Evolutionary conservation across 225 moss, liverwort and hornwort genomes (phyloP).

Genomic region (Physcomitrellopsis africana): DNA sequence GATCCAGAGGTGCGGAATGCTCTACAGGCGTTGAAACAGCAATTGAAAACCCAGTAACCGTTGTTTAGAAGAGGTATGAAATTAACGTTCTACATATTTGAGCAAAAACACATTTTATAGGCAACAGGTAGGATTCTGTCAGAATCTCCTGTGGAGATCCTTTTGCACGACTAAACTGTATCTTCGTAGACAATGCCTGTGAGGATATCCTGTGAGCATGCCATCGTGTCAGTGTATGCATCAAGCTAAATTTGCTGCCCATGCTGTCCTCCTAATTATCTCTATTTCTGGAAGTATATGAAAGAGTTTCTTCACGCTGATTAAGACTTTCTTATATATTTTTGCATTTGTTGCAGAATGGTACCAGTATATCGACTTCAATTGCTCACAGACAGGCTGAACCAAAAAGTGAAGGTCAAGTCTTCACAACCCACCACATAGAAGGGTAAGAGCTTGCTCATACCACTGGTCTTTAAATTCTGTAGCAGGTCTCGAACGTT

Average conservation of each 20-base stretch:
- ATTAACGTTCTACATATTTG: not conserved
- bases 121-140: not conserved
- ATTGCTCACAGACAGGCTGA: not conserved
- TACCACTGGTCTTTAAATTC: conserved; percentile 6
- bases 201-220: no score
- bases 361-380: conserved; percentile 12
- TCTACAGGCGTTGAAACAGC: conserved; percentile 74
- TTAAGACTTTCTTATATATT: not conserved
- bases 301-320: not conserved
- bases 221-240: not conserved
- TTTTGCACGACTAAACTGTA: no score
- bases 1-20: conserved; percentile 74
- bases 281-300: not conserved
- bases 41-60: conserved; percentile 42
- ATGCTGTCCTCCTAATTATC: not conserved
- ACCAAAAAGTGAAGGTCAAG: conserved; percentile 23
- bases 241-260: not conserved
- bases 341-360: not conserved
- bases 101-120: not conserved
- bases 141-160: no score
- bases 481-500: no score
- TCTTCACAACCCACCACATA: conserved; percentile 17
- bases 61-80: conserved; percentile 9
- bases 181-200: no score
- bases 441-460: not conserved